Evolutionary conservation across 2,329 filamentous ascomycete genomes (phyloP), one percentile per base, ranked within the genome.

Genomic region (Hymenoscyphus infarciens): DNA sequence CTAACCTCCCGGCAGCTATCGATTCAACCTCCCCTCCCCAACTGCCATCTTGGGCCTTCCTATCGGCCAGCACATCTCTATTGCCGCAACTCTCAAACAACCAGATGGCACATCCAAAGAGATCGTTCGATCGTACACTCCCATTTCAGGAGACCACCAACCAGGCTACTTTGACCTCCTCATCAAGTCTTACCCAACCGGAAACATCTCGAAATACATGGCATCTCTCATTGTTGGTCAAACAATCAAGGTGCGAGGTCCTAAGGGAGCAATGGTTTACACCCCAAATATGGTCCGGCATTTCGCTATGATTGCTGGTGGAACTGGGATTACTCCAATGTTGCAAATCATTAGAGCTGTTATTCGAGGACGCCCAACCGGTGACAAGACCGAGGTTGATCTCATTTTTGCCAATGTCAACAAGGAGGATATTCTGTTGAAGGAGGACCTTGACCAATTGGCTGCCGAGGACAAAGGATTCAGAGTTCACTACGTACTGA

Each of bases 311-410:
- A 91, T 99, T 75, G 92, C 95, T 67, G 95, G 95, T 70, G 95
- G 95, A 68, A 98, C 95, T 38, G 95, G 95, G 71, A 98, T 99
- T 77, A 98, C 95, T 10, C 95, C 95, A 65, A 99, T 99, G 95
- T 85, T 98, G 67, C 95, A 99, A 81, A 87, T 99, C 72, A 87
- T 97, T 75, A 90, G 92, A 73, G 95, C 94, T 63, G 92, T 98
- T 71, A 85, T 93, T 72, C 87, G 91, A 70, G 91, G 91, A 73
- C 87, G 92, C 70, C 82, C 87, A 61, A 81, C 87, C 58, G 93
- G 89, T 66, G 92, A 97, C 79, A 87, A 81, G 75, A 99, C 95
- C 65, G 82, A 97, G 81, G 87, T 98, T 60, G 92, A 97, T 75
- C 82, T 99, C 67, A 92, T 99, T 77, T 99, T 98, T 74, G 95